Conservation (phyloP, 2,329 filamentous ascomycete species). For the Lasiodiplodia hormozganensis region DNA sequence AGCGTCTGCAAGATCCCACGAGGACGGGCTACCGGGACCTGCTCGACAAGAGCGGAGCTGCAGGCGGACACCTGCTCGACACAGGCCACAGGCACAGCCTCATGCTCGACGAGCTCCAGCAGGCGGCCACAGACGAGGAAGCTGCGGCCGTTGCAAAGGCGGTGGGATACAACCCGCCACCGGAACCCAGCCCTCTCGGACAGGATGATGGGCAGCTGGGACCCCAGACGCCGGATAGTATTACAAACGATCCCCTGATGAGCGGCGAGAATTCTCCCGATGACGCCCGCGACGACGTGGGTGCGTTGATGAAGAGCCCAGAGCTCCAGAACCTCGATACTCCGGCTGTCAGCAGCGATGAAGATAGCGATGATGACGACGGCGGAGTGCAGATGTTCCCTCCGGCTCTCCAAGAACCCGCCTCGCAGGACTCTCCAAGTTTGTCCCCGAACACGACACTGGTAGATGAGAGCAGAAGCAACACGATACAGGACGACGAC, state of each 20-base stretch:
- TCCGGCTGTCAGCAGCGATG: conserved; percentile 44
- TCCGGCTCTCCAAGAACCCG: background rate
- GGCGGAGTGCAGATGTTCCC: conserved; percentile 35
- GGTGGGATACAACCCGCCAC: conserved; percentile 49
- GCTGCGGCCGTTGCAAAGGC: conserved; percentile 58
- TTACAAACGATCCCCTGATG: background rate
- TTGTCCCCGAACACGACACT: conserved; percentile 1
- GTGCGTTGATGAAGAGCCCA: conserved; percentile 49
- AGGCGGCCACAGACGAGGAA: conserved; percentile 52
- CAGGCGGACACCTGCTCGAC: conserved; percentile 61
- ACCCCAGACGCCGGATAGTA: conserved; percentile 31
- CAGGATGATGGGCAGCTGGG: conserved; percentile 36
- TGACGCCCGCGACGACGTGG: conserved; percentile 42
- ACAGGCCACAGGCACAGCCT: conserved; percentile 55
- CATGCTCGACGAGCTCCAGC: conserved; percentile 43
- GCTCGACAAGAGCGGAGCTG: conserved; percentile 67
- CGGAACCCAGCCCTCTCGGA: conserved; percentile 40
- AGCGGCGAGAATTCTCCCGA: conserved; percentile 35
- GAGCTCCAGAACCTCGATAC: conserved; percentile 49
- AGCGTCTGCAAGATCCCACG: conserved; percentile 77
- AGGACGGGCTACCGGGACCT: conserved; percentile 81
- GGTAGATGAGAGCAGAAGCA: background rate
- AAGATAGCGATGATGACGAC: conserved; percentile 44
- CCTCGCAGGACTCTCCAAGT: conserved; percentile 2
- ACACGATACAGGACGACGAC: conserved; percentile 3